phyloP scores from a whole-genome alignment of 2,329 filamentous ascomycete species.

The Botrytis pseudocinerea region DNA sequence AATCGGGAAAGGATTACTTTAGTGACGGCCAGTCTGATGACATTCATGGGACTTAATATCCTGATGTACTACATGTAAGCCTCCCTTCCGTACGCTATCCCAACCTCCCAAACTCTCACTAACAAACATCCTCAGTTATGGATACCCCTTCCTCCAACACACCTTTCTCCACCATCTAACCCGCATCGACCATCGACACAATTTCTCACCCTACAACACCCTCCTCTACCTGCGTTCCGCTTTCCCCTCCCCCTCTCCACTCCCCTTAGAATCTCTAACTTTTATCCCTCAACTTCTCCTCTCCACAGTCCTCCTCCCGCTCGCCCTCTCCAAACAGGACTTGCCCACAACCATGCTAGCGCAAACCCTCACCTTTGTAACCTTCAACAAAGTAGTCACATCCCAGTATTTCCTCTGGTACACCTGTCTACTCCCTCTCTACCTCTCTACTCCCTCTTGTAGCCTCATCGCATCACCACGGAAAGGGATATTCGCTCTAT shows the following conservation, averaged over 20 bases:
- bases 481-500: slow-evolving; percentile 64
- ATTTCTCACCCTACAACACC: slow-evolving; percentile 96
- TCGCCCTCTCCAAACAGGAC: slow-evolving; percentile 77
- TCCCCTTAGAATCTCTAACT: slow-evolving; percentile 72
- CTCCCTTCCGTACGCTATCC: not conserved
- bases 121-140: slow-evolving; percentile 57
- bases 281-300: slow-evolving; percentile 87
- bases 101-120: slow-evolving; percentile 1
- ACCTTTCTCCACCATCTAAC: slow-evolving; percentile 92
- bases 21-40: slow-evolving; percentile 63
- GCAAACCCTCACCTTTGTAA: slow-evolving; percentile 95
- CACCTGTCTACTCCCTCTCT: slow-evolving; percentile 87
- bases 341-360: slow-evolving; percentile 84
- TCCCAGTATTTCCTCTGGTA: slow-evolving; percentile 96
- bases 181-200: slow-evolving; percentile 93
- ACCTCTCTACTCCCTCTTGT: slow-evolving; percentile 80
- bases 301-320: slow-evolving; percentile 72
- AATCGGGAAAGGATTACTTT: slow-evolving; percentile 43
- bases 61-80: slow-evolving; percentile 75
- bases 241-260: slow-evolving; percentile 40
- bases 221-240: slow-evolving; percentile 85
- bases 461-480: slow-evolving; percentile 62
- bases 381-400: slow-evolving; percentile 83
- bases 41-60: slow-evolving; percentile 72
- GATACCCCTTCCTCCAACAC: slow-evolving; percentile 77